Conservation (phyloP, 2,329 filamentous ascomycete genomes). For the Knufia fluminis region DNA sequence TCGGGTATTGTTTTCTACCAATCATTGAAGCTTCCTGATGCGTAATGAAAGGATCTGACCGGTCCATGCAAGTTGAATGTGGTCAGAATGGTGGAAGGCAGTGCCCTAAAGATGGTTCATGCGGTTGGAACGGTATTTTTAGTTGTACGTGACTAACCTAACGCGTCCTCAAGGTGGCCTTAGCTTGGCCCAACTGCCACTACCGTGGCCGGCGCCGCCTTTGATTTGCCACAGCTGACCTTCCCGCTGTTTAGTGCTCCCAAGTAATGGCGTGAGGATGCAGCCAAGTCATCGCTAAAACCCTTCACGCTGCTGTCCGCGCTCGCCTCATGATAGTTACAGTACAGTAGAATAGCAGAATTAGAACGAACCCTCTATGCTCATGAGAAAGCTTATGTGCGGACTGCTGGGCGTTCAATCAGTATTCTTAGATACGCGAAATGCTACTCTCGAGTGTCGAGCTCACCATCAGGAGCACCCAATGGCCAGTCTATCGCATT, state of each 20-base stretch:
- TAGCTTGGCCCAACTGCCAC: not conserved
- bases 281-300: not conserved
- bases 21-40: too few species aligned
- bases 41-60: too few species aligned
- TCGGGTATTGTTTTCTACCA: too few species aligned
- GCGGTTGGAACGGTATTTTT: not conserved
- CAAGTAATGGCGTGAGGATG: not conserved
- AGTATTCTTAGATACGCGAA: not conserved
- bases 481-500: too few species aligned
- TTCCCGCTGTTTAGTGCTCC: not conserved
- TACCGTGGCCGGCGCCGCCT: not conserved
- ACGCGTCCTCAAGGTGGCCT: not conserved
- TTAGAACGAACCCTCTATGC: too few species aligned
- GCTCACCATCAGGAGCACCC: not conserved
- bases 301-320: not conserved
- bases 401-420: not conserved
- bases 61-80: too few species aligned
- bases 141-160: not conserved
- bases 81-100: too few species aligned
- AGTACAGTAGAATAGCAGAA: too few species aligned
- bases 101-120: not conserved
- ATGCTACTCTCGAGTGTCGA: not conserved
- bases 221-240: not conserved
- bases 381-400: not conserved
- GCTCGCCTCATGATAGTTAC: not conserved